Evolutionary conservation across 179 eudicot genomes (phyloP), one percentile per base, ranked within the genome.

Genomic region (Patellifolia procumbens): DNA sequence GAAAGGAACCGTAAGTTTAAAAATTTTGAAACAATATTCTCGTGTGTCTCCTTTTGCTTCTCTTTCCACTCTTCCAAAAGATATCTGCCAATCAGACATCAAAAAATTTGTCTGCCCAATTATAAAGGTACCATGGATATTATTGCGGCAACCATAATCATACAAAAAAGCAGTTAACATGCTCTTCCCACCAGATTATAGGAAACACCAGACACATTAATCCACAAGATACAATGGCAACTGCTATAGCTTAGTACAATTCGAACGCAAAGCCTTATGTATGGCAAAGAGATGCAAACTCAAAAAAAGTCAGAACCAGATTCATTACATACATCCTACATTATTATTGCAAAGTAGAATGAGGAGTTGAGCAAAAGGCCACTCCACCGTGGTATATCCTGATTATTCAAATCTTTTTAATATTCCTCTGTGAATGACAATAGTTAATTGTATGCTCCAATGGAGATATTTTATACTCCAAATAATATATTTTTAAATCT

Each of bases 21-120:
- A 82, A 93, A 89, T 58, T 83, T 90, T 70, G 91, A 82, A 69
- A 85, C 80, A 51, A 86, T 63, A 76, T 90, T 97, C 76, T 90
- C 97, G 71, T 81, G 76, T 61, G 89, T 52, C 56, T 81, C 98
- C 82, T 89, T 89, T 42, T 87, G 87, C 86, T 88, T 90, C 82
- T 89, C 98, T 81, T 86, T 96, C 99, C 99, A 96, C 82, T 96
- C 99, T 86, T 96, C 99, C 83, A 87, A 89, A 63, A 96, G 79
- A 70, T 96, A 96, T 81, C 99, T 96, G 92, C 42, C 74, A 72
- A 70, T 78, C 43, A 75, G 52, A 75, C 16, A 51, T 35, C 37
- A 70, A 63, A 22, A 39, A 22, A 39, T 46, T 73, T 31, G 39
- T 28, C 31, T 60, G 24, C 35, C 34, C 17, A 49, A 70, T 34